Evolutionary conservation across 257 asterid species (phyloP), one percentile per base, ranked within the genome.

Genomic region (Echium plantagineum): DNA sequence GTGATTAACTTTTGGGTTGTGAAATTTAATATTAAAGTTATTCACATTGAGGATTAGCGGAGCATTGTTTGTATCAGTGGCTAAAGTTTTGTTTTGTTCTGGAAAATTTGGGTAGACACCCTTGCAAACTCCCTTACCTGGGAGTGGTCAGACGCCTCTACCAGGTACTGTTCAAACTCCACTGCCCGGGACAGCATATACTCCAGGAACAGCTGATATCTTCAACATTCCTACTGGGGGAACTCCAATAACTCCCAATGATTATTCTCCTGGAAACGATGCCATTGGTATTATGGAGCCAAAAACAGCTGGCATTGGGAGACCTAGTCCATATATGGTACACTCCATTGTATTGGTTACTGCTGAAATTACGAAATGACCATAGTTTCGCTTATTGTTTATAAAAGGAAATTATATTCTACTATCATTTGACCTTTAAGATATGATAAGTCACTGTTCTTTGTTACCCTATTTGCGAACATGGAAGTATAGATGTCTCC

Each of bases 291-390:
- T 69, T 66, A 62, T 78, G 60, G 91, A 85, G 26, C 5, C 52
- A 74, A 35, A 85, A 71, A 7, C 8, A 42, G 67, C 73, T 71
- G 94, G 72, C 63, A 71, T 71, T 10, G 96, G 89, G 60, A 79
- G 95, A 74, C 94, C 98, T 67, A 81, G 76, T 68, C 91, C 75
- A 48, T 87, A 63, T 57, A 85, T 90, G 98, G 98, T 90, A 21
- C 46, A 32, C 57, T 59, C 47, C 52, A 58, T 17, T 59, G 13
- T 48, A 47, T 19, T 19, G 21, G 52, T 32, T 42, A 47, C 35
- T 58, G 17, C 61, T 15, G 31, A 28, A 21, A 51, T 53, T 15
- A 1, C 3, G 21, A 3, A 21, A 9, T 12, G n/a, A 7, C 20
- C 6, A 38, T 57, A 20, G 24, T 32, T 48, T 21, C 16, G 21